A percentile compares a stretch with the other conserved stretches of the same genome.
These are phyloP conservation scores for Oxalis stricta DNA, from an alignment of 441 rosid genomes.

Conservation along the genomic window DNA sequence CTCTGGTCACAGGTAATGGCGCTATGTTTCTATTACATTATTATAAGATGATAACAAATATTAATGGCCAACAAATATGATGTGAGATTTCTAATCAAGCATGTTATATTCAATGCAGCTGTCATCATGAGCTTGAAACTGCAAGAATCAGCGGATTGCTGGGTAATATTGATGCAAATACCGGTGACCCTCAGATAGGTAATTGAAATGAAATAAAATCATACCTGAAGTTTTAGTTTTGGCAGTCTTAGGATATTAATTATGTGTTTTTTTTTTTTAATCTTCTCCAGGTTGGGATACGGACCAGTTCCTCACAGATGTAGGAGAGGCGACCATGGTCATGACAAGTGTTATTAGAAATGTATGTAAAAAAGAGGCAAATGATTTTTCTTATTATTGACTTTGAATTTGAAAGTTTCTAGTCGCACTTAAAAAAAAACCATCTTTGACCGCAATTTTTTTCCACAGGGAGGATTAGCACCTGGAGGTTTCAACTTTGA, in stretches of 20 bases:
- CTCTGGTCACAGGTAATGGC: constrained; percentile 73
- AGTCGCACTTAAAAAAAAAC: too few species aligned
- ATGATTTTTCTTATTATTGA: too few species aligned
- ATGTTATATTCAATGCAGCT: constrained; percentile 24
- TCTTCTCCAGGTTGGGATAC: constrained; percentile 83
- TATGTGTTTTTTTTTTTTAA: too few species aligned
- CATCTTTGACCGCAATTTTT: too few species aligned
- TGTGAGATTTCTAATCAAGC: neutral
- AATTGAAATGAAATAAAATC: constrained; percentile 3
- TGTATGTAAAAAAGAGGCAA: constrained; percentile 47
- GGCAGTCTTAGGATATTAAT: too few species aligned
- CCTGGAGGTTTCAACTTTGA: constrained; percentile 99
- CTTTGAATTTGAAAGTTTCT: too few species aligned
- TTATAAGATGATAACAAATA: neutral
- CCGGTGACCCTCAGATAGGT: constrained; percentile 96
- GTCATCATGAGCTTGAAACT: constrained; percentile 97
- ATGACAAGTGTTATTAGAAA: constrained; percentile 86
- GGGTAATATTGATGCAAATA: constrained; percentile 93
- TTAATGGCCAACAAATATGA: neutral
- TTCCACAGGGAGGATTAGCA: constrained; percentile 84
- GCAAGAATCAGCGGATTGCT: constrained; percentile 85
- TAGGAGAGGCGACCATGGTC: constrained; percentile 81
- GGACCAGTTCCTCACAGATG: constrained; percentile 83
- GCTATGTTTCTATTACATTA: neutral
- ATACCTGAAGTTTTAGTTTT: neutral